Evolutionary conservation across 768 basidiomycete genomes (phyloP).

Genomic region (Sarcomyxa edulis): DNA sequence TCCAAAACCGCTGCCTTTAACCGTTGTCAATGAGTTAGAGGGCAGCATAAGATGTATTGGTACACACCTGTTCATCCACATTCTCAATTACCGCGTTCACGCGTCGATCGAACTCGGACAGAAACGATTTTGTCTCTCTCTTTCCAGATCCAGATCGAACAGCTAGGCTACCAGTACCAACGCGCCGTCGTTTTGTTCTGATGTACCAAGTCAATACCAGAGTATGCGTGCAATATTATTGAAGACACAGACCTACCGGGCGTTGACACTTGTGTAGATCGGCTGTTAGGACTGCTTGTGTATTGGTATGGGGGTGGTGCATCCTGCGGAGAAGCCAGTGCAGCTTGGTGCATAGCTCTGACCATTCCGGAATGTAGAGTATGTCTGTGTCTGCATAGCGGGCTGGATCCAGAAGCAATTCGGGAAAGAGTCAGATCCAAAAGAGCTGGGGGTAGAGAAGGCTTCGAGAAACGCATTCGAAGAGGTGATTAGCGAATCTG

Average conservation of each 20-base stretch:
- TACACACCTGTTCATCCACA: slow-evolving; percentile 27
- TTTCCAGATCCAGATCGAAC: slow-evolving; percentile 1
- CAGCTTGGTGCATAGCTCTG: slow-evolving; percentile 6
- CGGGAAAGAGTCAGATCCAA: neutral
- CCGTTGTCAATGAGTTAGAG: neutral
- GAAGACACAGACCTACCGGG: slow-evolving; percentile 5
- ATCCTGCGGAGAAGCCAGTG: neutral
- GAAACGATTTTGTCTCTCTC: too few species aligned
- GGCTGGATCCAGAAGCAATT: neutral
- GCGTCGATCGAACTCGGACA: slow-evolving; percentile 29
- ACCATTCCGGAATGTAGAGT: slow-evolving; percentile 1
- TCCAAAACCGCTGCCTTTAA: slow-evolving; percentile 26
- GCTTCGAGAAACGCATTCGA: too few species aligned
- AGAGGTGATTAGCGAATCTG: too few species aligned
- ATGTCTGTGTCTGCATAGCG: neutral
- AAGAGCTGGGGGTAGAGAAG: slow-evolving; percentile 3
- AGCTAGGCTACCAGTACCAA: neutral
- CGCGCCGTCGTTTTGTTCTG: neutral
- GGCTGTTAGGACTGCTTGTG: slow-evolving; percentile 1
- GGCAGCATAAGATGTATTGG: neutral
- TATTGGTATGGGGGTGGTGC: slow-evolving; percentile 1
- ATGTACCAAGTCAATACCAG: neutral
- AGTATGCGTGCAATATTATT: neutral
- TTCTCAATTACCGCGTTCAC: slow-evolving; percentile 32
- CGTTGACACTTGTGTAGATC: too few species aligned